Percentiles rank a stretch among this genome's conserved stretches.
Evolutionary conservation across 2,329 filamentous ascomycete species (phyloP).

Genomic region (Lecanicillium sp.): DNA sequence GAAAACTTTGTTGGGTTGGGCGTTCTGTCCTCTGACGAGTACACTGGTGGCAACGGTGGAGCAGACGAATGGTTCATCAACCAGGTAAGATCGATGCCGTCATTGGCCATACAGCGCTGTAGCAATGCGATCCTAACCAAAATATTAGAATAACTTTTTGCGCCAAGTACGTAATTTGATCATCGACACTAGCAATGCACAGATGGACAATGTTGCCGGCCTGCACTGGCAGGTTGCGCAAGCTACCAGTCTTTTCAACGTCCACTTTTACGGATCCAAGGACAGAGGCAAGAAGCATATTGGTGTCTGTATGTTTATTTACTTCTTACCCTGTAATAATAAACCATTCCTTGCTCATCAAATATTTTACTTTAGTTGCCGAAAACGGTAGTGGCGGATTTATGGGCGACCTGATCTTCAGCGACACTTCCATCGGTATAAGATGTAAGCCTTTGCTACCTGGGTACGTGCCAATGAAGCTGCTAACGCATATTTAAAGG

Average conservation of each 20-base stretch:
- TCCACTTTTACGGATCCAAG: constrained; percentile 37
- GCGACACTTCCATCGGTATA: constrained; percentile 44
- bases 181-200: constrained; percentile 27
- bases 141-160: constrained; percentile 50
- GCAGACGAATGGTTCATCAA: constrained; percentile 25
- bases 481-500: background rate
- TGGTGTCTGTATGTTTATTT: constrained; percentile 11
- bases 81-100: constrained; percentile 5
- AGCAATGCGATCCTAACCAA: background rate
- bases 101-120: background rate
- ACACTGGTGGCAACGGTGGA: constrained; percentile 7
- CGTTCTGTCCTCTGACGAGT: constrained; percentile 42
- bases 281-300: constrained; percentile 7
- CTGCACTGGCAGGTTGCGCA: constrained; percentile 58
- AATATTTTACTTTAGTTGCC: constrained; percentile 7
- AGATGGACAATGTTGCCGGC: constrained; percentile 33
- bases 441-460: constrained; percentile 1
- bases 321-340: too few species aligned
- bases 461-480: background rate
- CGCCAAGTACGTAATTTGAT: constrained; percentile 58
- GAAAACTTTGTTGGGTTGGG: constrained; percentile 44
- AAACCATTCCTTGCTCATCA: background rate
- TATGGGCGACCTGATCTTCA: constrained; percentile 54
- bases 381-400: constrained; percentile 30
- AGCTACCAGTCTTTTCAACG: constrained; percentile 41